These are phyloP conservation scores for Eucalyptus fibrosa DNA, from an alignment of 345 rosid species.

Conservation along the genomic window DNA sequence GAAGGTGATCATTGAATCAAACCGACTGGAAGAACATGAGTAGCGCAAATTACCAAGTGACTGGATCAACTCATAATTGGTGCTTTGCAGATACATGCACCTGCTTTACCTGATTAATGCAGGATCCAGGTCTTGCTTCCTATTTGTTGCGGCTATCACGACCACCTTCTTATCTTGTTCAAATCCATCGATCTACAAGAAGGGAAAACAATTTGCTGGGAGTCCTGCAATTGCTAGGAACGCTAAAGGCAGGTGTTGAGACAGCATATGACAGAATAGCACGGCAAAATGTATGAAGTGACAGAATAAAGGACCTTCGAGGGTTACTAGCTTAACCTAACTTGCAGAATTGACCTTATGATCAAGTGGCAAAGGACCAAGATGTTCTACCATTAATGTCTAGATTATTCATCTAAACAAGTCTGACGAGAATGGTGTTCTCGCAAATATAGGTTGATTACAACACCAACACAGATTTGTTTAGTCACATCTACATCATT, in stretches of 20 bases:
- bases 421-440: background rate
- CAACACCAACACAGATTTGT: background rate
- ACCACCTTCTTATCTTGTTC: slow-evolving; percentile 86
- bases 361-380: background rate
- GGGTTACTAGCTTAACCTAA: background rate
- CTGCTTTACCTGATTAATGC: slow-evolving; percentile 64
- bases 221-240: background rate
- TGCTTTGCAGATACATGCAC: background rate
- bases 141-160: slow-evolving; percentile 88
- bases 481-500: background rate
- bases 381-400: background rate
- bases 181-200: slow-evolving; percentile 85
- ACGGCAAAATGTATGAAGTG: background rate
- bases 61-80: background rate
- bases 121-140: slow-evolving; percentile 95
- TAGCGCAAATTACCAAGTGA: background rate
- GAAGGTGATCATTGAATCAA: slow-evolving; percentile 76
- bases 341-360: background rate
- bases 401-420: background rate
- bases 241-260: background rate
- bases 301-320: background rate
- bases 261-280: background rate
- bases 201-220: background rate
- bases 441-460: background rate
- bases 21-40: slow-evolving; percentile 41